Conservation (phyloP, 257 asterid species). For the Plantago major region DNA sequence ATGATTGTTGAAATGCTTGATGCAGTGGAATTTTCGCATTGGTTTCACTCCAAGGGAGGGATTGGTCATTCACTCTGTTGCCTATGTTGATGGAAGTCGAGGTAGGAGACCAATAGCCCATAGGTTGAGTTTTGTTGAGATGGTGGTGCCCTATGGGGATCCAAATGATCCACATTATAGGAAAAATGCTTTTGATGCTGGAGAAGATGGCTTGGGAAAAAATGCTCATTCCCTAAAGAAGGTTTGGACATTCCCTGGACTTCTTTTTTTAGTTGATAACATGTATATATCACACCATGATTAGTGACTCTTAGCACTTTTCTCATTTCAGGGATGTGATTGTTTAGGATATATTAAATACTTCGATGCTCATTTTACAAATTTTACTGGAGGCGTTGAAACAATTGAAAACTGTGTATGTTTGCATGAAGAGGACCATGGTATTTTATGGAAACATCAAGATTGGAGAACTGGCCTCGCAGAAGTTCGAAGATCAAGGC, state of each 20-base stretch:
- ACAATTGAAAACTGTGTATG: constrained; percentile 93
- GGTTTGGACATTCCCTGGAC: constrained; percentile 29
- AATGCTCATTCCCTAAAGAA: constrained; percentile 94
- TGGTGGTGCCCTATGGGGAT: constrained; percentile 99
- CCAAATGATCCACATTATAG: constrained; percentile 97
- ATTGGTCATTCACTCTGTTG: constrained; percentile 90
- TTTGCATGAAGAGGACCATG: constrained; percentile 94
- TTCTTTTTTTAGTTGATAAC: constrained; percentile 4
- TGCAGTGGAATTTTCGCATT: constrained; percentile 92
- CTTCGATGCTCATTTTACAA: constrained; percentile 87
- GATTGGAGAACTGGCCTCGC: constrained; percentile 98
- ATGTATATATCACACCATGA: constrained; percentile 11
- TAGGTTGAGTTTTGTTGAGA: constrained; percentile 95
- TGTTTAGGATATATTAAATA: constrained; percentile 82
- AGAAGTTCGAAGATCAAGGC: constrained; percentile 92
- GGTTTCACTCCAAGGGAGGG: constrained; percentile 99
- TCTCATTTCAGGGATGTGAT: constrained; percentile 79
- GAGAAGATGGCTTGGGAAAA: constrained; percentile 97
- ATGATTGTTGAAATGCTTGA: constrained; percentile 26
- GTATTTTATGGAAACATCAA: constrained; percentile 97
- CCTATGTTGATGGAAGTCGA: constrained; percentile 92
- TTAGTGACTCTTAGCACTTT: constrained; percentile 11
- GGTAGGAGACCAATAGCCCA: constrained; percentile 96
- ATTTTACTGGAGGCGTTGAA: constrained; percentile 95
- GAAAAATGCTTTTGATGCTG: constrained; percentile 97